Evolutionary conservation across 2,329 filamentous ascomycete genomes (phyloP).

Genomic region (Monosporascus sp.): DNA sequence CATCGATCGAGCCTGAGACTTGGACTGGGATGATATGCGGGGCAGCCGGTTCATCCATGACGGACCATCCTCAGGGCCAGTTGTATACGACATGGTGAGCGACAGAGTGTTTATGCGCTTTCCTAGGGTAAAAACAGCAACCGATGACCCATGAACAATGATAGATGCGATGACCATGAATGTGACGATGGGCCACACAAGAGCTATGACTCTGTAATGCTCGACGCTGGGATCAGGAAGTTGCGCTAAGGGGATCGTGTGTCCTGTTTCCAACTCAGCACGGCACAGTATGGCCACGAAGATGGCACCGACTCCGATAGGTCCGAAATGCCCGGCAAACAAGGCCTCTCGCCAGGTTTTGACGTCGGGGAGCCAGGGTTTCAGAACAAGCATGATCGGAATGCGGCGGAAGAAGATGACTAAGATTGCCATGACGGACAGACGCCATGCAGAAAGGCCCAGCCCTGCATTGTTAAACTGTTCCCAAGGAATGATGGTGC

Average conservation of each 20-base stretch:
- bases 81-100: slow-evolving; percentile 93
- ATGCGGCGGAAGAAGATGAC: slow-evolving; percentile 95
- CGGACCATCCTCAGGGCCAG: slow-evolving; percentile 79
- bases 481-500: slow-evolving; percentile 94
- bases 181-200: slow-evolving; percentile 93
- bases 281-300: slow-evolving; percentile 90
- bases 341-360: slow-evolving; percentile 97
- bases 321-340: slow-evolving; percentile 95
- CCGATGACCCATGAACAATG: slow-evolving; percentile 92
- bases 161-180: slow-evolving; percentile 95
- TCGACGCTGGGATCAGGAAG: slow-evolving; percentile 50
- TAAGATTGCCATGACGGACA: slow-evolving; percentile 89
- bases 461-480: slow-evolving; percentile 73
- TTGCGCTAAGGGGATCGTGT: slow-evolving; percentile 65
- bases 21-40: slow-evolving; percentile 58
- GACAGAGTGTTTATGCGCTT: slow-evolving; percentile 97
- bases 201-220: slow-evolving; percentile 65
- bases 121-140: slow-evolving; percentile 94
- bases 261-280: slow-evolving; percentile 77
- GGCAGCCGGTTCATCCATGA: slow-evolving; percentile 95
- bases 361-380: slow-evolving; percentile 90
- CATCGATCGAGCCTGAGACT: slow-evolving; percentile 80
- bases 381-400: slow-evolving; percentile 85
- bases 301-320: slow-evolving; percentile 93
- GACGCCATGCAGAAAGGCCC: slow-evolving; percentile 78